These are phyloP conservation scores for Suillus americanus DNA, from an alignment of 768 basidiomycete genomes.

Conservation along the genomic window DNA sequence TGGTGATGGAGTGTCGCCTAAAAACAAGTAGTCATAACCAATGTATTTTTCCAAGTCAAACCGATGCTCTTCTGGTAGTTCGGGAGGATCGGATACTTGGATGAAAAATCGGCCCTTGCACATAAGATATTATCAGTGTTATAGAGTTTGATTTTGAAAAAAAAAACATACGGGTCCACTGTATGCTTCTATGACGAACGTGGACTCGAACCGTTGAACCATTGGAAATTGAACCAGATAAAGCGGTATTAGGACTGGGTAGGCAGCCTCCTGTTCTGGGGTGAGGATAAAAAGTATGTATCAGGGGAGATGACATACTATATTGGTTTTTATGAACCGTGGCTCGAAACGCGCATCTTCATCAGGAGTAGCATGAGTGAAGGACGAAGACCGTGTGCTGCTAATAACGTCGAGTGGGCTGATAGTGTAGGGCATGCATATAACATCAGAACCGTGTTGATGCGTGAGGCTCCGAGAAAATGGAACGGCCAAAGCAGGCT, in stretches of 20 bases:
- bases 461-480: conserved; percentile 48
- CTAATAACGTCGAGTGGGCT: conserved; percentile 53
- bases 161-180: conserved; percentile 20
- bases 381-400: conserved; percentile 33
- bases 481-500: conserved; percentile 35
- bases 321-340: conserved; percentile 40
- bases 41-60: conserved; percentile 5
- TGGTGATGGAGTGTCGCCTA: conserved; percentile 3
- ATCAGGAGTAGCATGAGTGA: conserved; percentile 34
- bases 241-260: conserved; percentile 63
- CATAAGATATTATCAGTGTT: not conserved
- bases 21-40: conserved; percentile 4
- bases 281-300: conserved; percentile 9
- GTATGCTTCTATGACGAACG: conserved; percentile 29
- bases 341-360: conserved; percentile 44
- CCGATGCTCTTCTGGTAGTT: not conserved
- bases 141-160: not conserved
- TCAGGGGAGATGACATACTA: conserved; percentile 37
- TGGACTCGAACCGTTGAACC: conserved; percentile 26
- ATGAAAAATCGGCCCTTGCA: conserved; percentile 27
- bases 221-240: conserved; percentile 56
- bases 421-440: conserved; percentile 56
- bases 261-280: conserved; percentile 49
- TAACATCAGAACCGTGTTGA: conserved; percentile 49
- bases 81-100: conserved; percentile 22